phyloP scores from a whole-genome alignment of 2,329 filamentous ascomycete species.

The Ophiostoma triangulosporum region DNA sequence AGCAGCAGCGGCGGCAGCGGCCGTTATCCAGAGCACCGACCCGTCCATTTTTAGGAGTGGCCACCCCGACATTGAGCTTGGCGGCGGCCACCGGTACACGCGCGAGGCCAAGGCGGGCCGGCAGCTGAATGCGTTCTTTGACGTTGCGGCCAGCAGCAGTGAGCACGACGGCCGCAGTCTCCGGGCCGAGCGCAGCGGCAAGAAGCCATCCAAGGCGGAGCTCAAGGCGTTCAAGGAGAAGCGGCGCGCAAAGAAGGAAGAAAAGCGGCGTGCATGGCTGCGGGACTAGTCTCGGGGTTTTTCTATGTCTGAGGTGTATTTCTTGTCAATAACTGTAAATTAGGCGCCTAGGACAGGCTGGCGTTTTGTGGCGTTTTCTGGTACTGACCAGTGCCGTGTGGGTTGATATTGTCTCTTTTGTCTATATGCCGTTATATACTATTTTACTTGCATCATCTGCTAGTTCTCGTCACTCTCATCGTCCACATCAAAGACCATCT shows the following conservation, averaged over 20 bases:
- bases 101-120: constrained; percentile 78
- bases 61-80: constrained; percentile 32
- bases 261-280: constrained; percentile 86
- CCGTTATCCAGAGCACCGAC: constrained; percentile 81
- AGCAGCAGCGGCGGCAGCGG: constrained; percentile 21
- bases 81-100: constrained; percentile 50
- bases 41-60: constrained; percentile 66
- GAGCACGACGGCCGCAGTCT: constrained; percentile 79
- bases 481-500: constrained; percentile 45
- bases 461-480: constrained; percentile 19
- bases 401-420: no score
- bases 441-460: not conserved
- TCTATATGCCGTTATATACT: not conserved
- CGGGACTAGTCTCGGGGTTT: no score
- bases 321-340: no score
- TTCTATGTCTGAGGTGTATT: no score
- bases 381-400: not conserved
- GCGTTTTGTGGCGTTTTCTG: not conserved
- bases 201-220: constrained; percentile 74
- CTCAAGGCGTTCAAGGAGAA: constrained; percentile 88
- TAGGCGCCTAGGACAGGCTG: not conserved
- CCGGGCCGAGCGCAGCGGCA: constrained; percentile 76
- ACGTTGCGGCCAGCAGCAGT: constrained; percentile 88
- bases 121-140: constrained; percentile 91
- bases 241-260: constrained; percentile 76